Base-by-base conservation (phyloP, 1,284 basidiomycete species). In the Sanghuangporus sanghuang region DNA sequence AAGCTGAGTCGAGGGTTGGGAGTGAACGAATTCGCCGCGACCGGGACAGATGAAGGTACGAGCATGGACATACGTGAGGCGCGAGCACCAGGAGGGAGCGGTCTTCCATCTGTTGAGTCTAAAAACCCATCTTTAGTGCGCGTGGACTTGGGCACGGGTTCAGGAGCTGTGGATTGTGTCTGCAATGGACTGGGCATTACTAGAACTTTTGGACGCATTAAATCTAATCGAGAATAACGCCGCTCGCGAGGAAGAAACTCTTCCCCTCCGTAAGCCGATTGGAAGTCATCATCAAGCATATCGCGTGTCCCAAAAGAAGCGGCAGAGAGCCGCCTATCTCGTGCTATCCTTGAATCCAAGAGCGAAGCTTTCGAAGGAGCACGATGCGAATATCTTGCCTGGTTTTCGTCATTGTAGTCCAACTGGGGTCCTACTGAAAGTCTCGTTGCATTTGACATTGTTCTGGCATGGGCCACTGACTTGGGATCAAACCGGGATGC, bases 141-240 rank as follows among this genome's bases (percentile, higher is more conserved):
- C 49, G 72, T 74, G 3, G 64, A 69, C 7, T 76, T 69, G 36
- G 50, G n/a, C 16, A 32, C 48, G 2, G 73, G 71, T 6, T 74
- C 67, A 59, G 74, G 67, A 40, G 72, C 67, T 54, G 74, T 54
- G n/a, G 75, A 67, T n/a, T 71, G 71, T 50, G 78, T 75, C 71
- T 92, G 91, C 58, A 93, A 75, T 3, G 91, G 90, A 69, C 89
- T 92, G 12, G 90, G 90, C 90, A 93, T 93, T 63, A 93, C 86
- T 54, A 93, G 84, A 32, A 93, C 80, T 72, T 93, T 93, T 1
- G 90, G 90, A 36, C 90, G 81, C 72, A 93, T 79, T 57, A 93
- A 76, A 27, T 93, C 91, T 63, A 88, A 69, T 14, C 87, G 87
- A 6, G 90, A 90, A 69, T 85, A 85, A 32, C 79, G 84, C 48